These are phyloP conservation scores for Dalbergia oliveri DNA, from an alignment of 306 rosid species.

Conservation along the genomic window DNA sequence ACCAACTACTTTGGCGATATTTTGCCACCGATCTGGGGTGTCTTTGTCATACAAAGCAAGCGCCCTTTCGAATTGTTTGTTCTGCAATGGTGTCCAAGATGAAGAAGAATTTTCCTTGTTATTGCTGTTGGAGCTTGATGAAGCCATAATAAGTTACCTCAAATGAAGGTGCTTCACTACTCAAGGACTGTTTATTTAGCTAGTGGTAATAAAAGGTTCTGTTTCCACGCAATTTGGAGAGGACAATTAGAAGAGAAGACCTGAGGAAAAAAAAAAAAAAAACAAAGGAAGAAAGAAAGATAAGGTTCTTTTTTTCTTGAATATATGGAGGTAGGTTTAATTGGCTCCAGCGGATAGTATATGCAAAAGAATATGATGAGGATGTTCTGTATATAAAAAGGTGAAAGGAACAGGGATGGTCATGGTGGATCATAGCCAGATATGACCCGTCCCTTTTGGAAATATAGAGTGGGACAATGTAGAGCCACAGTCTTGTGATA, in stretches of 20 bases:
- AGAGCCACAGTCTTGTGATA: conserved; percentile 29
- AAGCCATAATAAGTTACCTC: conserved; percentile 39
- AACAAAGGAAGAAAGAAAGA: neutral
- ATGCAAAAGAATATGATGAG: conserved; percentile 30
- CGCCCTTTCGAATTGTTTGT: conserved; percentile 64
- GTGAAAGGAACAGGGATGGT: neutral
- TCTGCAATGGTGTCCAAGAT: conserved; percentile 60
- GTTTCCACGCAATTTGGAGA: conserved; percentile 23
- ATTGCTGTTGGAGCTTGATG: conserved; percentile 23
- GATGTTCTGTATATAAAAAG: conserved; percentile 13
- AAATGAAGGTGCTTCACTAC: conserved; percentile 2
- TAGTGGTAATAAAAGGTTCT: neutral
- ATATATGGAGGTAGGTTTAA: neutral
- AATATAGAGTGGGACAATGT: conserved; percentile 35
- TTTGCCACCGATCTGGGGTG: conserved; percentile 60
- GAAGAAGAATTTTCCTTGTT: conserved; percentile 36
- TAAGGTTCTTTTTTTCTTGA: neutral
- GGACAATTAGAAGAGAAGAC: neutral
- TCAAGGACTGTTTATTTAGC: neutral
- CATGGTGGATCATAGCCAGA: conserved; percentile 4
- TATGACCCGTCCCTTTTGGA: conserved; percentile 8
- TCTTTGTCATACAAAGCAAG: conserved; percentile 59
- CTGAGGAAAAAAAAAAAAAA: neutral
- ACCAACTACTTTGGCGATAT: conserved; percentile 54
- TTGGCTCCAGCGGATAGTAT: conserved; percentile 14